Percentiles rank a stretch among this genome's conserved stretches.
These are phyloP conservation scores for Magnaporthiopsis rhizophila DNA, from an alignment of 2,329 filamentous ascomycete species.

Conservation along the genomic window DNA sequence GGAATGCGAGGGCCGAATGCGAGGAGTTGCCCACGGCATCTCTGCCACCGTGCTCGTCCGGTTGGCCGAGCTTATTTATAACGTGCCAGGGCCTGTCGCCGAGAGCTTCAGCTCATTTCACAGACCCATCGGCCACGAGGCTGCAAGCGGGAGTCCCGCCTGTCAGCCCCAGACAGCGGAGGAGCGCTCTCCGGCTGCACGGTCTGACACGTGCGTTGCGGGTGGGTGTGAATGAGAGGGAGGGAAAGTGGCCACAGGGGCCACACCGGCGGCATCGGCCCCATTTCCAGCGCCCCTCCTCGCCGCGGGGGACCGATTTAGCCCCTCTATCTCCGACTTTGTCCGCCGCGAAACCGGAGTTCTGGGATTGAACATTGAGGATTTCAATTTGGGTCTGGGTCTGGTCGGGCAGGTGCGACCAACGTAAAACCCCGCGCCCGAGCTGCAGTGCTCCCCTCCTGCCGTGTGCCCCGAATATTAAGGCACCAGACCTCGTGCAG, in stretches of 20 bases:
- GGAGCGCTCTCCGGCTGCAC: not conserved
- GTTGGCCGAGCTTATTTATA: too few relatives aligned
- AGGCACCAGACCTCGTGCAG: not conserved
- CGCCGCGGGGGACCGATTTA: not conserved
- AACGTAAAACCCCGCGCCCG: not conserved
- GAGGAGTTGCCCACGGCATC: not conserved
- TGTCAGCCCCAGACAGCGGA: not conserved
- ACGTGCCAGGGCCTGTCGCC: not conserved
- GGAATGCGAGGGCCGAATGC: not conserved
- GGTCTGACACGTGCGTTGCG: not conserved
- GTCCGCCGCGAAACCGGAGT: not conserved
- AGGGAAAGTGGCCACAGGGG: not conserved
- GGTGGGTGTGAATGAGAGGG: not conserved
- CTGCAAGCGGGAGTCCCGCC: not conserved
- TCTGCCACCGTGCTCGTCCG: too few relatives aligned
- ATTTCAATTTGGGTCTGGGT: too few relatives aligned
- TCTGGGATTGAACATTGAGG: not conserved
- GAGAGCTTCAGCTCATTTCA: not conserved
- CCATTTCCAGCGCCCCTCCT: not conserved
- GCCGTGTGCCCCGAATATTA: not conserved
- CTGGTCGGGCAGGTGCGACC: too few relatives aligned
- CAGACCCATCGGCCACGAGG: not conserved
- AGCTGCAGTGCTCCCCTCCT: not conserved
- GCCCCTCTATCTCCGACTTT: not conserved
- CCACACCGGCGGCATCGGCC: not conserved